Base-by-base conservation (phyloP, 352 stramenopile genomes). In the Phytophthora uliginosa region DNA sequence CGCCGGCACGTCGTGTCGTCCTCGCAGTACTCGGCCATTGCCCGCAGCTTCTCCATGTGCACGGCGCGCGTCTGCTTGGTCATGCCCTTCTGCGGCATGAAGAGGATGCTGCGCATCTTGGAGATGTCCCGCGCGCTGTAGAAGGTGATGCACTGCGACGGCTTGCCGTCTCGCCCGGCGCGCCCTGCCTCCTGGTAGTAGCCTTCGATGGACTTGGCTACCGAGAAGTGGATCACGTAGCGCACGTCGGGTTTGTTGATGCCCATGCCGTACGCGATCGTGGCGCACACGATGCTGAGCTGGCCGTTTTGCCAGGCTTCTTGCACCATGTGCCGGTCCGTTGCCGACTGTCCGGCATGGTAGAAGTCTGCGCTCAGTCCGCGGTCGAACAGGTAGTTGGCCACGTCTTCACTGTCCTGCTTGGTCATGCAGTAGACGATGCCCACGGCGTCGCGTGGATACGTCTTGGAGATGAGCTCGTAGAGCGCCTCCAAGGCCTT, bases 151-250 rank as follows among this genome's bases (percentile, higher is more conserved):
- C 96, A 99, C 58, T 98, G 91, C 48, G 92, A 93, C 12, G 95
- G 84, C 6, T 95, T 74, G 9, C 98, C 98, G 76, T 99, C 98
- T 61, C 98, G 88, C 2, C 98, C 98, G 2, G 95, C 98, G 24
- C 98, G 88, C 3, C 98, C 98, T 5, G 92, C 95, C 80, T 99
- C 97, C 79, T 99, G 98, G 82, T 99, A 99, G 81, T 99, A 99
- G 7, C 93, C 97, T 81, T 99, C 98, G 47, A 99, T 88, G 55
- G 91, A 98, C 78, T 95, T 95, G 70, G 90, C 88, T 56, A 97
- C 77, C 33, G 88, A 95, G 66, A 97, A 98, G 82, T 99, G 95
- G 63, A 98, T 87, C 22, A 99, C 95, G 60, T 95, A 98, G 18
- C 93, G 92, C 63, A 98, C 94, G 70, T 98, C 89, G 28, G 94